Evolutionary conservation across 2,329 filamentous ascomycete genomes (phyloP).

Genomic region (Monascus ruber): DNA sequence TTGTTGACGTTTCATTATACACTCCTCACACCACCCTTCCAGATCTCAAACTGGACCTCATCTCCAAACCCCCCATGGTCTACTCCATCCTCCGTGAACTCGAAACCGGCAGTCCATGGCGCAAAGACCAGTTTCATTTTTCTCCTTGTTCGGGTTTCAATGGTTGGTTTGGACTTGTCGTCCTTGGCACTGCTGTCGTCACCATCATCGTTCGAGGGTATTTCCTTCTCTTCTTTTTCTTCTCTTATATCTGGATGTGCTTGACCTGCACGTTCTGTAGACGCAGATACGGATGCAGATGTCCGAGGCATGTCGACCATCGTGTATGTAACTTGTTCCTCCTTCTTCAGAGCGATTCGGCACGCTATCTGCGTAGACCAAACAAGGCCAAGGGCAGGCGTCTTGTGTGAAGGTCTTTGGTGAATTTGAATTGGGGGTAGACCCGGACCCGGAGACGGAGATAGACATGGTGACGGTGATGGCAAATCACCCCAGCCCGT

Average conservation of each 20-base stretch:
- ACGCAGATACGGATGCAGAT: constrained; percentile 2
- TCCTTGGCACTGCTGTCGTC: neutral
- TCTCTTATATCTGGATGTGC: no score
- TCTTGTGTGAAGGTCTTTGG: constrained; percentile 48
- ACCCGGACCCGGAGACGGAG: constrained; percentile 6
- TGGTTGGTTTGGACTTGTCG: constrained; percentile 5
- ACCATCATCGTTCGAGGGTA: constrained; percentile 2
- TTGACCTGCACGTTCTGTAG: no score
- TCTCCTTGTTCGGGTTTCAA: constrained; percentile 63
- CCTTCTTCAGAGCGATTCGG: constrained; percentile 69
- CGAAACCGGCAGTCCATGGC: constrained; percentile 52
- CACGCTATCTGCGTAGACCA: constrained; percentile 85
- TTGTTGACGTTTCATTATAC: neutral
- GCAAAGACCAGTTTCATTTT: constrained; percentile 88
- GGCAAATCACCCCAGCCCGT: constrained; percentile 81
- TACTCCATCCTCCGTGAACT: neutral
- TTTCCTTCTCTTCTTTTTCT: constrained; percentile 21
- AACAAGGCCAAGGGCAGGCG: constrained; percentile 72
- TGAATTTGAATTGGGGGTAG: neutral
- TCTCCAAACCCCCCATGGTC: constrained; percentile 1
- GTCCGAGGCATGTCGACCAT: constrained; percentile 1
- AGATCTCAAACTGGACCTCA: constrained; percentile 62
- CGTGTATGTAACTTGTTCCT: constrained; percentile 38
- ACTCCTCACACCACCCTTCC: constrained; percentile 45
- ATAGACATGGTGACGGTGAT: constrained; percentile 11